Evolutionary conservation across 83 land plant genomes (phyloP).

Genomic region (Picea abies): DNA sequence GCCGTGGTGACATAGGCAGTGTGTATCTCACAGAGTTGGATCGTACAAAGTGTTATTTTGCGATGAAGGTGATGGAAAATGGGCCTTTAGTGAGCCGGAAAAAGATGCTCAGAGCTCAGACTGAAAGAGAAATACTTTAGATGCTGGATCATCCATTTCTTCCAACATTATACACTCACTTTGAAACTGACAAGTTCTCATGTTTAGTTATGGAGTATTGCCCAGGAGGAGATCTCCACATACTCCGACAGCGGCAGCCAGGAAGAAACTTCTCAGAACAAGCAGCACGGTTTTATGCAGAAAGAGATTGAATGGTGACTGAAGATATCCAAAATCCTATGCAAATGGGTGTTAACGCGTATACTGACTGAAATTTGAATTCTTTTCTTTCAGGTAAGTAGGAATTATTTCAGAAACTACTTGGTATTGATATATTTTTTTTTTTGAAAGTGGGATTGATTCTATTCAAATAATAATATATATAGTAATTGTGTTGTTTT

Average conservation of each 20-base stretch:
- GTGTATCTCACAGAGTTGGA: slow-evolving; percentile 59
- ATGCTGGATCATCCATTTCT: slow-evolving; percentile 75
- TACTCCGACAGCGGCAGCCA: slow-evolving; percentile 59
- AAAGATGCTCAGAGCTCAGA: slow-evolving; percentile 63
- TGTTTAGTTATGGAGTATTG: slow-evolving; percentile 84
- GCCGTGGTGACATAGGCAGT: slow-evolving; percentile 74
- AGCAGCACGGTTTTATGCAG: slow-evolving; percentile 62
- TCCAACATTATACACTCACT: slow-evolving; percentile 62
- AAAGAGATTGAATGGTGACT: too few relatives aligned
- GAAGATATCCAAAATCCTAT: too few relatives aligned
- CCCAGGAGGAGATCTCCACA: slow-evolving; percentile 75
- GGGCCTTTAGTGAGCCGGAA: slow-evolving; percentile 46
- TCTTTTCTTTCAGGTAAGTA: too few relatives aligned
- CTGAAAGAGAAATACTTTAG: slow-evolving; percentile 70
- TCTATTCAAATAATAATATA: too few relatives aligned
- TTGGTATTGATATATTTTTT: too few relatives aligned
- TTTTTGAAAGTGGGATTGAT: too few relatives aligned
- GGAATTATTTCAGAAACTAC: too few relatives aligned
- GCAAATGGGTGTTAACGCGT: too few relatives aligned
- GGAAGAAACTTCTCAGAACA: slow-evolving; percentile 57
- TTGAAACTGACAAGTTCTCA: slow-evolving; percentile 53
- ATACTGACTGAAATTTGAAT: too few relatives aligned
- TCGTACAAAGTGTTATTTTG: slow-evolving; percentile 54
- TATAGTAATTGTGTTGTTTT: too few relatives aligned
- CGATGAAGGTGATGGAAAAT: slow-evolving; percentile 71